Conservation (phyloP, 2,329 filamentous ascomycete species). For the Dactylellina sp. region DNA sequence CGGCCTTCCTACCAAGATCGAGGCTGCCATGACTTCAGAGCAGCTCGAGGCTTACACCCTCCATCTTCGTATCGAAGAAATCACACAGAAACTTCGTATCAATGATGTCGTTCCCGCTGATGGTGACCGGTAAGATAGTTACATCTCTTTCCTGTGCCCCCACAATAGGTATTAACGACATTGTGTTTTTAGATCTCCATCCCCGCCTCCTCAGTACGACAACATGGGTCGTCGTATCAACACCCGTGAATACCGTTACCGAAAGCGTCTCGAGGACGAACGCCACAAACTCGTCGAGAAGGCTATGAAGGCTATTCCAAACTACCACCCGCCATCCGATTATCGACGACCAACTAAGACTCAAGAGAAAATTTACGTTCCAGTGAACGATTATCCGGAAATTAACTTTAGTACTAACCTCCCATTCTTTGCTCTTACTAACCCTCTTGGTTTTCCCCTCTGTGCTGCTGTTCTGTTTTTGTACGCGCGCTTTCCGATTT, state of each 20-base stretch:
- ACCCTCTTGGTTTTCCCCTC: conserved; percentile 61
- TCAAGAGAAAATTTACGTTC: conserved; percentile 99
- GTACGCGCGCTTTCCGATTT: conserved; percentile 40
- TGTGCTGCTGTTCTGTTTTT: conserved; percentile 42
- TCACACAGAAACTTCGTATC: conserved; percentile 98
- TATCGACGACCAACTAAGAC: conserved; percentile 99
- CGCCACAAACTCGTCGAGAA: conserved; percentile 98
- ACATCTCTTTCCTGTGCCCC: conserved; percentile 8
- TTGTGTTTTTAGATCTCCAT: conserved; percentile 79
- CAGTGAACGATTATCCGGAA: conserved; percentile 99
- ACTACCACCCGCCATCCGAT: conserved; percentile 98
- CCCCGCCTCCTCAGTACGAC: conserved; percentile 95
- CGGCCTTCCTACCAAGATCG: conserved; percentile 95
- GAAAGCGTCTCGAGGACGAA: conserved; percentile 97
- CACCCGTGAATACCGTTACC: conserved; percentile 97
- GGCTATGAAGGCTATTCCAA: conserved; percentile 99
- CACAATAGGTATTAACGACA: conserved; percentile 9
- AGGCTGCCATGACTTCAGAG: conserved; percentile 97
- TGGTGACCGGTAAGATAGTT: conserved; percentile 80
- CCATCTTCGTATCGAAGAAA: conserved; percentile 97
- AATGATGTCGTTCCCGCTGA: conserved; percentile 98
- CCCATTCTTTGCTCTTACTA: conserved; percentile 63
- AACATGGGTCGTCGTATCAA: conserved; percentile 99
- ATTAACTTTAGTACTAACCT: conserved; percentile 99
- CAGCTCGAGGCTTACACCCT: conserved; percentile 97